Conservation (phyloP, 495 filamentous ascomycete species). For the Podospora sp. region DNA sequence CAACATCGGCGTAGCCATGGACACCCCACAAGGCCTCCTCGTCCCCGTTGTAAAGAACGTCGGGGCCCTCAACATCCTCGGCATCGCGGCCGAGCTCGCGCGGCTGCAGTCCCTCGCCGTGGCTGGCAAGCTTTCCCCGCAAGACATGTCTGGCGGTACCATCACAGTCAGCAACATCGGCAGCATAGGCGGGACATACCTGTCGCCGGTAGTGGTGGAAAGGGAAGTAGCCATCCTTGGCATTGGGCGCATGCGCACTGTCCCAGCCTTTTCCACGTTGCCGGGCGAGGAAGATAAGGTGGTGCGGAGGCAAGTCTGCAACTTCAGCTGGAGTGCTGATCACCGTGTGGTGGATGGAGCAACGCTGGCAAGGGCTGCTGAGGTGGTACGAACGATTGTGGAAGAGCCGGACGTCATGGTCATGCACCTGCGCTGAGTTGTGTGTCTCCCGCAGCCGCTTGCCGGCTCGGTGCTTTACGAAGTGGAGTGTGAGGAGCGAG, state of each 20-base stretch:
- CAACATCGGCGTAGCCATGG: conserved; percentile 96
- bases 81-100: conserved; percentile 74
- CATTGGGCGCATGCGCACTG: conserved; percentile 72
- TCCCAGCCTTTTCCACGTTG: conserved; percentile 65
- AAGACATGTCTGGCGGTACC: conserved; percentile 83
- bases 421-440: conserved; percentile 53
- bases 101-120: conserved; percentile 72
- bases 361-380: conserved; percentile 87
- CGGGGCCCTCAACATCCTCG: conserved; percentile 66
- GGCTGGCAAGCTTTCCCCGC: conserved; percentile 70
- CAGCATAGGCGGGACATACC: conserved; percentile 91
- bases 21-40: conserved; percentile 84
- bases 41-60: conserved; percentile 96
- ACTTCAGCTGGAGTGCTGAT: conserved; percentile 97
- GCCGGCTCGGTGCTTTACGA: background rate
- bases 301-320: conserved; percentile 66
- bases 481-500: background rate
- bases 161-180: conserved; percentile 97
- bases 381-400: conserved; percentile 70
- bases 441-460: background rate
- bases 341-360: conserved; percentile 94
- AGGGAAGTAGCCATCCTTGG: conserved; percentile 92
- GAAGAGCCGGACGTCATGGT: conserved; percentile 88
- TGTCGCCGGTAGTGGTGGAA: conserved; percentile 85
- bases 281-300: conserved; percentile 55